Conservation (phyloP, 331 rosid genomes). For the Telfairia occidentalis region DNA sequence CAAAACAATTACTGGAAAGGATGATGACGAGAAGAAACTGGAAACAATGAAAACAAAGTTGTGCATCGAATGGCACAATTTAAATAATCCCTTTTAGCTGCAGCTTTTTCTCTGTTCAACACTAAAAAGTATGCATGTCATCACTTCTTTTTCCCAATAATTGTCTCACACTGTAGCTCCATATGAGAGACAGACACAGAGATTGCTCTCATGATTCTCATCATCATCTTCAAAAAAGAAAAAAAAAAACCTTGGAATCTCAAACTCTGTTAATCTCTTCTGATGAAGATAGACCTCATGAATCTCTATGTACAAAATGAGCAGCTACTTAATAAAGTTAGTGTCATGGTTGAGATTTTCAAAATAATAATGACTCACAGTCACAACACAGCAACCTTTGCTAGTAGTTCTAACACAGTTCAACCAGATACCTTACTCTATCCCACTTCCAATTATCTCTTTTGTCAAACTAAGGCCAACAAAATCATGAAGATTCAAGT, state of each 20-base stretch:
- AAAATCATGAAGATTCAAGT: too few relatives aligned
- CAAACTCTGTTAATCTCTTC: background rate
- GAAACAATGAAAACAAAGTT: background rate
- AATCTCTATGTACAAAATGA: background rate
- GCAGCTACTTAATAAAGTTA: background rate
- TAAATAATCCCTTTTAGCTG: conserved; percentile 7
- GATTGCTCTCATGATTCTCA: background rate
- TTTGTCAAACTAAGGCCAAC: too few relatives aligned
- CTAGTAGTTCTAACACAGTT: background rate
- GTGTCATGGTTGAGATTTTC: background rate
- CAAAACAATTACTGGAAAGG: conserved; percentile 16
- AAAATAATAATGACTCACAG: background rate
- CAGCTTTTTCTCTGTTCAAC: conserved; percentile 12
- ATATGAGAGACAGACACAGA: background rate
- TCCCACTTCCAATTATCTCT: too few relatives aligned
- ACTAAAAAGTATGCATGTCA: conserved; percentile 5
- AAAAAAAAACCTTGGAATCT: too few relatives aligned
- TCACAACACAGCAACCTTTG: background rate
- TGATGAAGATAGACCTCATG: background rate
- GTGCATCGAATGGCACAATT: conserved; percentile 8
- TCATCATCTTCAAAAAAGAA: background rate
- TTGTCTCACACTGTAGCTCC: background rate
- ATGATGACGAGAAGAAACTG: background rate
- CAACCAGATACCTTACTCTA: too few relatives aligned
- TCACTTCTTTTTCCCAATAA: conserved; percentile 10